A percentile compares a stretch with the other conserved stretches of the same genome.
phyloP scores from a whole-genome alignment of 805 yeast genomes.

The Wickerhamiella australiensis region DNA sequence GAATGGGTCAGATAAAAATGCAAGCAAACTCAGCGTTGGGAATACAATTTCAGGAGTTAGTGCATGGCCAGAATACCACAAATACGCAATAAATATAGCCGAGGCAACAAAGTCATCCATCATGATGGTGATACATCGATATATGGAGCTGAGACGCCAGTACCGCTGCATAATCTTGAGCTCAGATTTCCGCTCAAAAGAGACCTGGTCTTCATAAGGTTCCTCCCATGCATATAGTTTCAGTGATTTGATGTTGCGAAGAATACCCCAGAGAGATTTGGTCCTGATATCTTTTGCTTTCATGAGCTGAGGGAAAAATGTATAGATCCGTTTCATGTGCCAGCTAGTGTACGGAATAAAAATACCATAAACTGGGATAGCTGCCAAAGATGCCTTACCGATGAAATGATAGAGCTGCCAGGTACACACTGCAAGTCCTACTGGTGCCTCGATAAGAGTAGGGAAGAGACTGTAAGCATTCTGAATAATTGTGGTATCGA shows the following conservation, averaged over 20 bases:
- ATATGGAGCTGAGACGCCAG: slow-evolving; percentile 55
- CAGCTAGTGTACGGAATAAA: slow-evolving; percentile 74
- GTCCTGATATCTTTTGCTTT: slow-evolving; percentile 64
- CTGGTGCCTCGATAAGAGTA: slow-evolving; percentile 85
- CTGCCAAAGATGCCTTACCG: slow-evolving; percentile 86
- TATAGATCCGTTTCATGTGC: slow-evolving; percentile 30
- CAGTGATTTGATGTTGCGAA: slow-evolving; percentile 78
- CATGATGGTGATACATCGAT: slow-evolving; percentile 77
- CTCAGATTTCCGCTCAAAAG: slow-evolving; percentile 45
- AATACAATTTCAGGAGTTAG: slow-evolving; percentile 77
- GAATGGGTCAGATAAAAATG: slow-evolving; percentile 38
- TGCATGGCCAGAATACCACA: slow-evolving; percentile 46
- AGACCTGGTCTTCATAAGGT: slow-evolving; percentile 49
- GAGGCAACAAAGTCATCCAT: slow-evolving; percentile 75
- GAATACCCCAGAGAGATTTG: slow-evolving; percentile 72
- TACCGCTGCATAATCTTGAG: slow-evolving; percentile 39
- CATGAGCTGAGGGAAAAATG: slow-evolving; percentile 77
- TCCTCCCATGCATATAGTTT: slow-evolving; percentile 81
- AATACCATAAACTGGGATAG: slow-evolving; percentile 55
- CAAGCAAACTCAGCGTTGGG: slow-evolving; percentile 45
- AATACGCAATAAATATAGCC: slow-evolving; percentile 72
- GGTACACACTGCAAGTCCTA: slow-evolving; percentile 72
- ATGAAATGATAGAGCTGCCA: slow-evolving; percentile 58
- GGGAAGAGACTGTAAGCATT: slow-evolving; percentile 64
- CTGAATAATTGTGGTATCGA: slow-evolving; percentile 58